Base-by-base conservation (phyloP, 257 asterid genomes). In the Gentiana macrophylla region DNA sequence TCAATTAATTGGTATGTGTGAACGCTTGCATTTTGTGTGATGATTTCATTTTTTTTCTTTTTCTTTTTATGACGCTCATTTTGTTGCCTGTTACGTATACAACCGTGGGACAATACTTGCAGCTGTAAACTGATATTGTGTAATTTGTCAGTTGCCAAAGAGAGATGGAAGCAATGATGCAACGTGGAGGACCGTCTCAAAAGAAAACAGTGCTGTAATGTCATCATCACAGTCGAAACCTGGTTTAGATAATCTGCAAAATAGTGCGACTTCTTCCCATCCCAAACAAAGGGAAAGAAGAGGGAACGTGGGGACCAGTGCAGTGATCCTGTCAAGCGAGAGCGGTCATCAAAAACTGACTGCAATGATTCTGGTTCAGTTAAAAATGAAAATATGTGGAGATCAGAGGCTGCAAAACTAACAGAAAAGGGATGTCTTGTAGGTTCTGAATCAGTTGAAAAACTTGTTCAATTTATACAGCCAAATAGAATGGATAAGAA, bases 301-400 rank as follows among this genome's bases (percentile, higher is more conserved):
- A 79, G 98, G 74, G 98, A 87, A 69, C 76, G 95, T 74, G 91
- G 82, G 41, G 94, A 87, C 62, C 88, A 78, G 36, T 65, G 71
- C 55, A 43, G 71, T 12, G 94, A 87, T 13, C 76, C 86, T 52
- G 62, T 69, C 57, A 91, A 87, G 72, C 84, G 93, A 15, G 98
- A 75, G 55, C 88, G 90, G 36, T 53, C 79, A 35, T 56, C 69
- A 12, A 87, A 82, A 72, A 47, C 63, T 33, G 96, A 87, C 43
- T 94, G 77, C 44, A 60, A 69, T 53, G 92, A 70, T 65, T 71
- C 78, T 36, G 57, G 52, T 50, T 80, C 62, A 36, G 49, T 38
- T 66, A 82, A 73, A 73, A 44, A 67, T 37, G 95, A 83, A 67
- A 70, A 60, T 71, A 50, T 55, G 61, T 69, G 82, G 66, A 87